phyloP scores from a whole-genome alignment of 306 rosid species.

The Rosa persica region DNA sequence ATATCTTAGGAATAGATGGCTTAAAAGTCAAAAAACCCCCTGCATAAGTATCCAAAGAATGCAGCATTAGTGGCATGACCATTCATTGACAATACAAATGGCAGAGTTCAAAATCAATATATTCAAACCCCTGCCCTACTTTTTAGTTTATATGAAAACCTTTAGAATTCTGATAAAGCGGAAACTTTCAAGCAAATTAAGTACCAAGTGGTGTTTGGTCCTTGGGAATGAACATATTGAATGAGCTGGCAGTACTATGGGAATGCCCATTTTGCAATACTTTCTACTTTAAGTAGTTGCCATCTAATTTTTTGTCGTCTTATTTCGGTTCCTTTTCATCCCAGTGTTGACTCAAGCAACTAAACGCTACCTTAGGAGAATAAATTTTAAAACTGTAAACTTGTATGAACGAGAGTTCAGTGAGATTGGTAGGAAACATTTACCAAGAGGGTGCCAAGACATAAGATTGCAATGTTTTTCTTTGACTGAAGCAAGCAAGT shows the following conservation, averaged over 20 bases:
- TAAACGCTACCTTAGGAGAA: not conserved
- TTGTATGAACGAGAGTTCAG: not conserved
- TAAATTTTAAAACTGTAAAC: not conserved
- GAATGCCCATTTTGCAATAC: slow-evolving; percentile 8
- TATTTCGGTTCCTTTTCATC: not conserved
- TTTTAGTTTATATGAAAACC: slow-evolving; percentile 20
- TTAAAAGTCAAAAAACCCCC: slow-evolving; percentile 88
- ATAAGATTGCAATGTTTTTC: not conserved
- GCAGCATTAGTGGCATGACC: not conserved
- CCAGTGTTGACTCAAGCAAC: not conserved
- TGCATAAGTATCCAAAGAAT: slow-evolving; percentile 39
- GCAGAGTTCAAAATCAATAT: not conserved
- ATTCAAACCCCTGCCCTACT: slow-evolving; percentile 13
- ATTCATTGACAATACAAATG: slow-evolving; percentile 17
- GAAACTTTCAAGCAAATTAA: not conserved
- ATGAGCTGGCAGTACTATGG: not conserved
- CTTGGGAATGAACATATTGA: not conserved
- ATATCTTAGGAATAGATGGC: slow-evolving; percentile 81
- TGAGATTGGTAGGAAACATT: slow-evolving; percentile 7
- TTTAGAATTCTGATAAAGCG: not conserved
- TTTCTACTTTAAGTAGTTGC: not conserved
- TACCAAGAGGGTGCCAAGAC: not conserved
- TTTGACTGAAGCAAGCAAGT: slow-evolving; percentile 3
- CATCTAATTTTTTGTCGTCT: not conserved
- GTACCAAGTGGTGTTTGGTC: not conserved